Base-by-base conservation (phyloP, 108 stramenopile species). In the Nannochloropsis oceanica region DNA sequence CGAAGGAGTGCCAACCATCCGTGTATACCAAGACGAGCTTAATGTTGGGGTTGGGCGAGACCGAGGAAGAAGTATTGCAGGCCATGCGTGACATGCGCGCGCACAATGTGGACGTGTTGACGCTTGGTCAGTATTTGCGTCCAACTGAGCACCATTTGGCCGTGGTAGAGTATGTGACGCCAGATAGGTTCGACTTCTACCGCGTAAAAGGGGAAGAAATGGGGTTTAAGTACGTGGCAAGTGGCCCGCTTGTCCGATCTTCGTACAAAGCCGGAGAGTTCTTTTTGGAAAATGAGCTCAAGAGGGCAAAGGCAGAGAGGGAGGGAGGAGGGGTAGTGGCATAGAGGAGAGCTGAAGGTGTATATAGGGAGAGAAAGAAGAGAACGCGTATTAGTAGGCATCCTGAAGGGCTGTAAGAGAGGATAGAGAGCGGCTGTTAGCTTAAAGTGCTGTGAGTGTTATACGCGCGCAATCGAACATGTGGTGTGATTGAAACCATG, bases 1-100 rank as follows among this genome's bases (percentile, higher is more conserved):
- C 96, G 44, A 98, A 98, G 85, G 93, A 90, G 73, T 92, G 84
- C 8, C 86, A 94, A 25, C 93, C 95, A 0, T 88, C 85, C 27
- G 83, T 97, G 43, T 94, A 94, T 85, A 98, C 97, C 44, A 98
- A 98, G 91, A 98, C 96, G 42, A 93, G 93, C 44, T 43, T 99
- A 82, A 99, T 99, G 99, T 91, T 99, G 42, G 99, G 99, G 44
- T 87, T 99, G n/a, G 97, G 99, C 26, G 99, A 99, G 92, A 95
- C 94, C 12, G 94, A 96, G 83, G 97, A 98, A 34, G 97, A 99
- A 92, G 95, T 99, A 0, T 83, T 95, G 44, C 93, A 94, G 88
- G 95, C 97, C 26, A 96, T 99, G 97, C 87, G 81, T 9, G 99
- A 99, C 91, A 90, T 98, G 85, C 92, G 97, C 11, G 92, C 82